Percentiles rank a stretch among this genome's conserved stretches.
Conservation (phyloP, 768 basidiomycete genomes). For the Plicaturopsis crispa region DNA sequence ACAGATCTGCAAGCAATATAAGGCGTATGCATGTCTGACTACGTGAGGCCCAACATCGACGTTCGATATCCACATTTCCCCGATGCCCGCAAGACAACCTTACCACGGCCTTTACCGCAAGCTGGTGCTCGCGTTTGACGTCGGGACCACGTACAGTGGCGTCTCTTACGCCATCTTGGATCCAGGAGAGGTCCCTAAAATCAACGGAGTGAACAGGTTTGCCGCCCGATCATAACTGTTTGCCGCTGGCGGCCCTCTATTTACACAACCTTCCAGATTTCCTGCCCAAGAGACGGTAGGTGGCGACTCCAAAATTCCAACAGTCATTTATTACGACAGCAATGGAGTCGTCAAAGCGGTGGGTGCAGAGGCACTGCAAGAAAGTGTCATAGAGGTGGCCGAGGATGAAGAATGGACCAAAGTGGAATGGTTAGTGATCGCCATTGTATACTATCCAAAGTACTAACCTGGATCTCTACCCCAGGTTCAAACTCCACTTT, state of each 20-base stretch:
- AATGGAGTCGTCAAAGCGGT: constrained; percentile 29
- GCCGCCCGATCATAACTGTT: no score
- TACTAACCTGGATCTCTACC: background rate
- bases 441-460: background rate
- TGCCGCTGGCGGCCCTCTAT: no score
- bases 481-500: constrained; percentile 31
- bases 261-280: constrained; percentile 18
- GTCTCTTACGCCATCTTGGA: constrained; percentile 32
- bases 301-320: constrained; percentile 41
- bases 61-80: background rate
- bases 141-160: constrained; percentile 36
- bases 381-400: constrained; percentile 29
- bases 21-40: background rate
- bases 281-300: constrained; percentile 35
- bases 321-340: constrained; percentile 38
- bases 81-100: constrained; percentile 26
- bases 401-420: constrained; percentile 39
- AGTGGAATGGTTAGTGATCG: constrained; percentile 31
- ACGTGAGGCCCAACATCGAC: background rate
- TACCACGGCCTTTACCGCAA: constrained; percentile 31
- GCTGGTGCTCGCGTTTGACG: constrained; percentile 34
- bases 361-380: constrained; percentile 36
- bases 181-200: constrained; percentile 28
- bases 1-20: background rate
- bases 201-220: constrained; percentile 25